Percentiles rank a stretch among this genome's conserved stretches.
Conservation (phyloP, 257 asterid species). For the Penstemon eatonii region DNA sequence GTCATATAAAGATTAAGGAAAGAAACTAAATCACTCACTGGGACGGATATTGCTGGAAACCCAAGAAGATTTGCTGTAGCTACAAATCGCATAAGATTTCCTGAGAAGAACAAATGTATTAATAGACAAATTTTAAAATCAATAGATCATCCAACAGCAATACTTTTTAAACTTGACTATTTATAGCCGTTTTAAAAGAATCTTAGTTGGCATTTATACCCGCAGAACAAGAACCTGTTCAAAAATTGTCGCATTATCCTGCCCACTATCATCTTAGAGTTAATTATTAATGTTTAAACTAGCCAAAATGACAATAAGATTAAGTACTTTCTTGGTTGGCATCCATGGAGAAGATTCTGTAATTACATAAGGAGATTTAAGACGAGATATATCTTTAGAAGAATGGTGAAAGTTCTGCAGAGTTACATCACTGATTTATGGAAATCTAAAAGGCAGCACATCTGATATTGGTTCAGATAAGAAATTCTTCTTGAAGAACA, state of each 20-base stretch:
- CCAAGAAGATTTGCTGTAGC: constrained; percentile 88
- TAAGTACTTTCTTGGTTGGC: too few species aligned
- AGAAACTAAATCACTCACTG: constrained; percentile 55
- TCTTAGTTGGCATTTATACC: not conserved
- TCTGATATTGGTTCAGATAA: not conserved
- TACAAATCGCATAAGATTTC: constrained; percentile 82
- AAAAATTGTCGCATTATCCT: not conserved
- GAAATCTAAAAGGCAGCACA: not conserved
- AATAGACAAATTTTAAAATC: not conserved
- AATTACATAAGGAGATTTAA: not conserved
- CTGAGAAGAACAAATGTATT: constrained; percentile 33
- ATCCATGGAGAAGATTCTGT: not conserved
- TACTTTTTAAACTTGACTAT: constrained; percentile 4
- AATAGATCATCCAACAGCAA: not conserved
- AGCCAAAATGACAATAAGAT: not conserved
- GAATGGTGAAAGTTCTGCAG: not conserved
- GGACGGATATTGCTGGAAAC: constrained; percentile 89
- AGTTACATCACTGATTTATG: not conserved
- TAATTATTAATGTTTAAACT: constrained; percentile 2
- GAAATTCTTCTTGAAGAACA: not conserved
- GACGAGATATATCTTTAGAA: constrained; percentile 6
- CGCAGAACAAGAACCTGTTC: not conserved
- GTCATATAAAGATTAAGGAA: not conserved
- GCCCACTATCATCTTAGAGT: constrained; percentile 8
- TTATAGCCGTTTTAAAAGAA: not conserved